Evolutionary conservation across 148 eudicot species (phyloP), one percentile per base, ranked within the genome.

Genomic region (Nepenthes mirabilis): DNA sequence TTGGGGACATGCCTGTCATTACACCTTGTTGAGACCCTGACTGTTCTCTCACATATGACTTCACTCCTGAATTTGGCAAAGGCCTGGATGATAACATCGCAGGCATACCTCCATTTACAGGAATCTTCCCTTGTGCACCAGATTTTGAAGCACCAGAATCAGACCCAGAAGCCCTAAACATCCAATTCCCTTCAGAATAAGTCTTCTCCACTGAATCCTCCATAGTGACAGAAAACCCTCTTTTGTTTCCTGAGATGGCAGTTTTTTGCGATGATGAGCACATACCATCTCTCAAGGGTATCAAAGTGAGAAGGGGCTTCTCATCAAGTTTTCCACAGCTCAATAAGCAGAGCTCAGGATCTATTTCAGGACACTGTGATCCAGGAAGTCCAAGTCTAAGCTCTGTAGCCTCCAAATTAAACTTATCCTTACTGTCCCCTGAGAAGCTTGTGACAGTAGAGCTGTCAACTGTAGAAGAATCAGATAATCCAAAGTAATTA

Each of bases 371-470:
- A 13, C 95, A 88, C 68, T 80, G 95, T 43, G 96, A 88, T 37
- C 96, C 98, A 11, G 95, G 98, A 45, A 88, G 86, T 33, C 98
- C 96, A 13, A 93, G 91, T 76, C 96, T 93, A 34, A 91, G 65
- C 67, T 91, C 96, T 7, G 95, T 91, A 70, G 94, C 98, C 72
- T 80, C 88, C 66, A 93, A 66, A 71, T 93, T 88, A 43, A 86
- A 65, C 59, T 75, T 78, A 37, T 43, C 72, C 70, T 75, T 83
- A 56, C 56, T 82, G 52, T 75, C 88, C 60, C 80, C 84, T 33
- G 95, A 50, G 49, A 69, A 35, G 50, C 72, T 67, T 36, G 86
- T 71, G 13, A 77, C 82, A 10, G 83, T 68, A 11, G 90, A 88
- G 76, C 94, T 84, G 59, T 86, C 95, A 2, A 79, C 90, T 0